Conservation (phyloP, 306 rosid species). For the Carpinus fangiana region DNA sequence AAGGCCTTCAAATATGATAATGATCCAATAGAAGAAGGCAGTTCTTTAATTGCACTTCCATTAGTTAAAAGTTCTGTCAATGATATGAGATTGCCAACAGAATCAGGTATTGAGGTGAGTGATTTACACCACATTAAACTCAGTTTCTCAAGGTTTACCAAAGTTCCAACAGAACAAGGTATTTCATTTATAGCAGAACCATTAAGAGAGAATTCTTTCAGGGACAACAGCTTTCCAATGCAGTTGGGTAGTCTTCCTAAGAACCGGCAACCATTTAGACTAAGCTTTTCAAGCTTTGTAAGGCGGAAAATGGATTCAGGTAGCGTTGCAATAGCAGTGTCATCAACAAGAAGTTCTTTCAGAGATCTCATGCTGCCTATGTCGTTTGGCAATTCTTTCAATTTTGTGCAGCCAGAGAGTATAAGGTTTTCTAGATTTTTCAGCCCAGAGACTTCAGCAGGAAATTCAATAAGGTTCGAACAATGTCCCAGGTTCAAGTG, state of each 20-base stretch:
- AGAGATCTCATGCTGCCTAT: slow-evolving; percentile 45
- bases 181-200: slow-evolving; percentile 44
- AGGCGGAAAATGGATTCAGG: slow-evolving; percentile 54
- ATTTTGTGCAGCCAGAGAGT: slow-evolving; percentile 42
- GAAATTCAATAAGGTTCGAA: slow-evolving; percentile 39
- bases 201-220: slow-evolving; percentile 48
- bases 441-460: slow-evolving; percentile 58
- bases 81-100: slow-evolving; percentile 43
- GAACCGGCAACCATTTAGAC: slow-evolving; percentile 33
- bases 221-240: slow-evolving; percentile 49
- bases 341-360: slow-evolving; percentile 41
- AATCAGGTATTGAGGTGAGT: slow-evolving; percentile 47
- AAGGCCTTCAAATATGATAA: slow-evolving; percentile 41
- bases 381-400: slow-evolving; percentile 48
- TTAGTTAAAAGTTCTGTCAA: slow-evolving; percentile 29
- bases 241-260: slow-evolving; percentile 46
- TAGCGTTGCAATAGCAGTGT: slow-evolving; percentile 42
- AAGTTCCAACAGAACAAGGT: slow-evolving; percentile 48
- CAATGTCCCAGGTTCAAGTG: slow-evolving; percentile 49
- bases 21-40: slow-evolving; percentile 56
- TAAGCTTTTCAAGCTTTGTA: slow-evolving; percentile 46
- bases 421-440: slow-evolving; percentile 46
- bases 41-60: slow-evolving; percentile 37
- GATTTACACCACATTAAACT: slow-evolving; percentile 44
- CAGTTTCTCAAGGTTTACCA: slow-evolving; percentile 57